Evolutionary conservation across 352 stramenopile genomes (phyloP), one percentile per base, ranked within the genome.

Genomic region (Pythium monospermum): DNA sequence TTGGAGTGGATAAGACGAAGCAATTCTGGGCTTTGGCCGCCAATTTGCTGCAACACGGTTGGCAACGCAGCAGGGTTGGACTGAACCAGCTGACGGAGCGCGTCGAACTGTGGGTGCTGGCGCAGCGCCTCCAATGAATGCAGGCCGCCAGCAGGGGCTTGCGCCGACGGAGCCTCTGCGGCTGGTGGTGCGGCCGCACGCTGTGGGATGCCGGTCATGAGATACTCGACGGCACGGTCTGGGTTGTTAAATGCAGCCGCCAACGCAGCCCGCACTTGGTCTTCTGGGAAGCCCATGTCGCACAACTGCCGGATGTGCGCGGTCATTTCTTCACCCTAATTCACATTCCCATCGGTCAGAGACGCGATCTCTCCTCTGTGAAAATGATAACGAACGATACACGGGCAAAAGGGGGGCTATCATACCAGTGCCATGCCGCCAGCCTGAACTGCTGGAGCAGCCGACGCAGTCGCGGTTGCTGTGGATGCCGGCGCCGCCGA

Each of bases 241-340:
- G 78, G 55, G 75, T 96, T 92, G 70, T 91, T 90, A 56, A 91
- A 95, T 6, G 86, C 86, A 2, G 85, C 85, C 35, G 78, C 69
- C 25, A 95, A 60, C 1, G 85, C 85, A 21, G 65, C 69, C 28
- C 78, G 79, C 22, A 88, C 81, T 49, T 96, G 80, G 46, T 94
- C 83, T 51, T 94, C 80, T 2, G 84, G 84, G 55, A 94, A 95
- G 7, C 85, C 85, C 85, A 95, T 96, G 42, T 94, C 84, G 19
- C 68, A 68, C 16, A 95, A 62, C 53, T 96, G 83, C 39, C 82
- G 73, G 26, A 94, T 74, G 0, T 72, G 69, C 21, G 68, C 76
- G 37, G 39, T 83, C 53, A 74, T 62, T 53, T 83, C 61, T 41
- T 85, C 79, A 7, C 51, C 51, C 64, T 76, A 35, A 35, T 35